phyloP scores from a whole-genome alignment of 305 asterid species.

The Caryopteris hybrid region DNA sequence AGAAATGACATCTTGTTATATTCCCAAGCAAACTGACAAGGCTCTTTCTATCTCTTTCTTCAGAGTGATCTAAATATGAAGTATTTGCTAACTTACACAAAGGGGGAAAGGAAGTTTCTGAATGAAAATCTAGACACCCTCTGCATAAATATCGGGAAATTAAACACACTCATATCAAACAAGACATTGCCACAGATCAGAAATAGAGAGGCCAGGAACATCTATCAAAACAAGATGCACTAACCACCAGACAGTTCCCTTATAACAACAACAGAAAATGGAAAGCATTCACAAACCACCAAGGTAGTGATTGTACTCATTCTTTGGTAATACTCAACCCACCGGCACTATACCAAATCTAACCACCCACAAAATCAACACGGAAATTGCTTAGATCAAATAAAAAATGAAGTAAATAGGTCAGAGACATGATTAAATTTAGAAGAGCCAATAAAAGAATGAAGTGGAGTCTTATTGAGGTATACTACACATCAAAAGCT shows the following conservation, averaged over 20 bases:
- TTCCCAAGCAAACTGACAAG: not conserved
- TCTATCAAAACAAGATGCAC: not conserved
- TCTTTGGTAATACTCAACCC: not conserved
- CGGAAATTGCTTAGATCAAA: too few species aligned
- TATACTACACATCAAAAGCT: not conserved
- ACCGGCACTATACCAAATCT: not conserved
- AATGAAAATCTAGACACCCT: not conserved
- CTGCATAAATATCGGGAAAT: not conserved
- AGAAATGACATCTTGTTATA: not conserved
- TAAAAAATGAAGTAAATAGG: too few species aligned
- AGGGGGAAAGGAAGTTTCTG: not conserved
- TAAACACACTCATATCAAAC: not conserved
- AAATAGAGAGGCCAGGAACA: not conserved
- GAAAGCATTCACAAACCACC: not conserved
- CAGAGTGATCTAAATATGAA: not conserved
- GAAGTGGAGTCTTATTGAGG: not conserved
- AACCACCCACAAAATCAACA: not conserved
- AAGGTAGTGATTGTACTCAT: not conserved
- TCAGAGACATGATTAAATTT: not conserved
- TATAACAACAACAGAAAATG: not conserved
- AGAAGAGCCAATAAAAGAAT: not conserved
- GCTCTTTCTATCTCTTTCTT: constrained; percentile 8
- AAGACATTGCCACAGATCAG: not conserved
- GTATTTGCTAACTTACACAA: constrained; percentile 4
- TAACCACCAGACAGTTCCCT: not conserved